Conservation (phyloP, 2,329 filamentous ascomycete species). For the Fusarium burgessii region DNA sequence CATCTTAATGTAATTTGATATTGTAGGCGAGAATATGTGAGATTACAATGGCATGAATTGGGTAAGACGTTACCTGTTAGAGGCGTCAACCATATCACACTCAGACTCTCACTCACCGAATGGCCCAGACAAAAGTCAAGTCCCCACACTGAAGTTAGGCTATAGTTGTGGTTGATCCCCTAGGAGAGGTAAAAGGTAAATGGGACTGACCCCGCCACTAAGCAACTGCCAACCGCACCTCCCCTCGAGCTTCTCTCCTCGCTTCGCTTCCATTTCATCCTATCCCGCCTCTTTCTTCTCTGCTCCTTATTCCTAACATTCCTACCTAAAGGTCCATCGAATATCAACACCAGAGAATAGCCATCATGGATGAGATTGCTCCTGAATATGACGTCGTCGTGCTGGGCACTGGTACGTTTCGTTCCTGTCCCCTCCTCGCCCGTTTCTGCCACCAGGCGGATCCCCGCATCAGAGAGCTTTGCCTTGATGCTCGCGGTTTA, state of each 20-base stretch:
- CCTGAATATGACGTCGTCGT: conserved; percentile 99
- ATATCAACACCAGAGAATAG: conserved; percentile 26
- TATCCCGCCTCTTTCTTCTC: conserved; percentile 34
- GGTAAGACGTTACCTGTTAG: conserved; percentile 32
- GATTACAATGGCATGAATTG: conserved; percentile 28
- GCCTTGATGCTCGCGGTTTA: conserved; percentile 12
- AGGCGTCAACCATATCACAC: conserved; percentile 13
- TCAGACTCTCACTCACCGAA: conserved; percentile 11
- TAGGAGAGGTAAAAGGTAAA: conserved; percentile 49
- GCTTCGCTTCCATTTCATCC: conserved; percentile 30
- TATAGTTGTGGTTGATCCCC: conserved; percentile 36
- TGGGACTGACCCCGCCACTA: conserved; percentile 46
- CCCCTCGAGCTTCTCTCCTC: conserved; percentile 44
- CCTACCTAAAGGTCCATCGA: conserved; percentile 10
- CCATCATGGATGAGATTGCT: conserved; percentile 92
- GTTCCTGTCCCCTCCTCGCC: conserved; percentile 13
- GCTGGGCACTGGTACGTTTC: conserved; percentile 89
- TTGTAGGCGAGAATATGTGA: conserved; percentile 25
- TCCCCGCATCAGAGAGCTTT: conserved; percentile 42
- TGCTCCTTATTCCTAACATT: conserved; percentile 13
- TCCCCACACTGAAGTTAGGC: conserved; percentile 40
- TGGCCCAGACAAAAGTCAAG: conserved; percentile 19
- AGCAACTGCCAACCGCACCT: conserved; percentile 34
- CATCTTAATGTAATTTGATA: conserved; percentile 25
- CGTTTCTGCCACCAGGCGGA: conserved; percentile 28